Percentiles rank a stretch among this genome's conserved stretches.
phyloP scores from a whole-genome alignment of 2,329 filamentous ascomycete species.

The Cryphonectria radicalis region DNA sequence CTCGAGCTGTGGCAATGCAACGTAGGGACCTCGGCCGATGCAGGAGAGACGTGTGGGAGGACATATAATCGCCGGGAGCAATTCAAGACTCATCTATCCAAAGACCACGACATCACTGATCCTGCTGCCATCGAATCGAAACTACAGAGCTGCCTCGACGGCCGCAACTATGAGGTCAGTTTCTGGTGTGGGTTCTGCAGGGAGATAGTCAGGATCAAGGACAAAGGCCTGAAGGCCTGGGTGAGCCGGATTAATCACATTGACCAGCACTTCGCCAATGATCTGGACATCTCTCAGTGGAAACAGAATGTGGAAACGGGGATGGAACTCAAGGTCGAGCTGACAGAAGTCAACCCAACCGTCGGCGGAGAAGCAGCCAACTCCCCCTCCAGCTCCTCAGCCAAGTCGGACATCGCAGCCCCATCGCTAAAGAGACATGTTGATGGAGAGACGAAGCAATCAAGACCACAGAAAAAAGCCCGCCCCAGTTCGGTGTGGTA shows the following conservation, averaged over 20 bases:
- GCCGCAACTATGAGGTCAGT: constrained; percentile 63
- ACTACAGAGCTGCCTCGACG: constrained; percentile 61
- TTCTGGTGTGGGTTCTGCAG: constrained; percentile 92
- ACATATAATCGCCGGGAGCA: constrained; percentile 61
- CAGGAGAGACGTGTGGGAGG: constrained; percentile 54
- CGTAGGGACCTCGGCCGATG: constrained; percentile 33
- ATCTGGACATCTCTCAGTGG: constrained; percentile 62
- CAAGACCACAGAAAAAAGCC: constrained; percentile 12
- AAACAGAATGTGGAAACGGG: constrained; percentile 40
- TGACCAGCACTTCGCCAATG: constrained; percentile 68
- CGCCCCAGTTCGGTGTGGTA: constrained; percentile 21
- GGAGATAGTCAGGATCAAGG: constrained; percentile 55
- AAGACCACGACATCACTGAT: constrained; percentile 49
- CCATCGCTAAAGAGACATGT: constrained; percentile 13
- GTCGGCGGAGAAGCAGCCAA: constrained; percentile 22
- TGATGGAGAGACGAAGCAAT: constrained; percentile 3
- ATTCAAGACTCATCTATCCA: constrained; percentile 65
- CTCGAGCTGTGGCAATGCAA: constrained; percentile 75
- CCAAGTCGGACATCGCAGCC: not conserved
- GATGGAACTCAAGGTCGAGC: constrained; percentile 16
- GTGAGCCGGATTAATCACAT: constrained; percentile 71
- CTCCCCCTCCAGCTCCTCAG: constrained; percentile 1
- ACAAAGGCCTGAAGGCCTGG: constrained; percentile 53
- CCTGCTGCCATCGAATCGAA: constrained; percentile 44
- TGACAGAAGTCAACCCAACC: constrained; percentile 12